Conservation (phyloP, 495 filamentous ascomycete genomes). For the Hypomontagnella submonticulosa region DNA sequence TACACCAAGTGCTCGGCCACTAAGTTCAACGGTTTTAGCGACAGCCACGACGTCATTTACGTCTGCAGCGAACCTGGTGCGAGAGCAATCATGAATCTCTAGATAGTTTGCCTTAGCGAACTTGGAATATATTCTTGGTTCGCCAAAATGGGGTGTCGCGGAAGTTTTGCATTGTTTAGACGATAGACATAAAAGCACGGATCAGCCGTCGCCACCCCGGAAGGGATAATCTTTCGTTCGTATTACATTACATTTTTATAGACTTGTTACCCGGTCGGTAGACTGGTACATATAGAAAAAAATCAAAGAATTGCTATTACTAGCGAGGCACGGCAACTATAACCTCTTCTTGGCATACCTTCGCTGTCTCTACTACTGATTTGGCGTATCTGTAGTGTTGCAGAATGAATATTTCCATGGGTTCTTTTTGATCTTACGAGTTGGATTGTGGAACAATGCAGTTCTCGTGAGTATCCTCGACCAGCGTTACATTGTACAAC, state of each 20-base stretch:
- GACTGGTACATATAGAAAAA: conserved; percentile 31
- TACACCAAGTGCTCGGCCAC: conserved; percentile 98
- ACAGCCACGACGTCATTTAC: conserved; percentile 92
- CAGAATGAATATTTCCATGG: no score
- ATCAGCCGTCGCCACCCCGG: conserved; percentile 19
- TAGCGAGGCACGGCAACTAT: conserved; percentile 1
- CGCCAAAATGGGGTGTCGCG: not conserved
- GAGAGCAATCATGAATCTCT: conserved; percentile 71
- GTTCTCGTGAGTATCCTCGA: no score
- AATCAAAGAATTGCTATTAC: conserved; percentile 17
- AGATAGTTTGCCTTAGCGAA: conserved; percentile 4
- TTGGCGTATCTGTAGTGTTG: not conserved
- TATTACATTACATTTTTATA: conserved; percentile 22
- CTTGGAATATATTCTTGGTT: not conserved
- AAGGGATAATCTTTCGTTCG: conserved; percentile 30
- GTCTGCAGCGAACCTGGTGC: conserved; percentile 93
- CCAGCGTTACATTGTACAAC: no score
- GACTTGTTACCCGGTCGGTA: conserved; percentile 16
- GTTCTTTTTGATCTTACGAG: no score
- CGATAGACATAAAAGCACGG: conserved; percentile 29
- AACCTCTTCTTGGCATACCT: not conserved
- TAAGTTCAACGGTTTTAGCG: conserved; percentile 97
- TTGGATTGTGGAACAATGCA: no score
- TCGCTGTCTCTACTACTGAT: not conserved
- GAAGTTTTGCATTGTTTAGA: conserved; percentile 16